Base-by-base conservation (phyloP, 1,139 yeast genomes). In the Magnusiomyces tetraspermus region DNA sequence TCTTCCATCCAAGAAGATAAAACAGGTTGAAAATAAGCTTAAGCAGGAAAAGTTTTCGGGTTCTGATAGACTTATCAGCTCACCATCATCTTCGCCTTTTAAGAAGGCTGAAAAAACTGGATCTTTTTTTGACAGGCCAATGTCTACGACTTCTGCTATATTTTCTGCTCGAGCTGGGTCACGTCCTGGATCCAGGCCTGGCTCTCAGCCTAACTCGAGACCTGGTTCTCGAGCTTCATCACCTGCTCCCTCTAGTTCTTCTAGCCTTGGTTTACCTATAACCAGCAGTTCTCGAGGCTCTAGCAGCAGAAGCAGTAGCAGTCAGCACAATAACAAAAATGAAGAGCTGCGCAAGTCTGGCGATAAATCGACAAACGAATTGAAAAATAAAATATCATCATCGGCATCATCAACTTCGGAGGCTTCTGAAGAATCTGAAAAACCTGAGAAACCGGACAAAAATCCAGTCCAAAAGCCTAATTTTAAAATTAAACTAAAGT, bases 401-500 rank as follows among this genome's bases (percentile, higher is more conserved):
- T 13, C 13, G 33, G 36, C 23, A 3, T 30, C 42, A 38, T 38
- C 46, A 5, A 19, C 13, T 15, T 15, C 13, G 45, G 21, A 42
- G 13, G 45, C 40, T 10, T 17, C 17, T 28, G 6, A 33, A 33
- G 17, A 33, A 11, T 33, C n/a, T 15, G n/a, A 33, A 33, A 33
- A 15, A 3, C 17, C 6, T 11, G 45, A 24, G 45, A 23, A 24
- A 2, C 13, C 13, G 23, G 22, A 38, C 15, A 38, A 22, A 5
- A 38, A 38, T 6, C 11, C 17, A 15, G 38, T 15, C 4, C 17
- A 15, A 4, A 33, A 33, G 22, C 46, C 46, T n/a, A 43, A 19
- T 22, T 26, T 43, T 13, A 43, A 43, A 19, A 26, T 43, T 28
- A 43, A 43, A 17, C 46, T 43, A 6, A 43, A 43, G 36, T 43